Percentiles rank a stretch among this genome's conserved stretches.
phyloP scores from a whole-genome alignment of 805 yeast species.

The Cyberlindnera mycetangii region DNA sequence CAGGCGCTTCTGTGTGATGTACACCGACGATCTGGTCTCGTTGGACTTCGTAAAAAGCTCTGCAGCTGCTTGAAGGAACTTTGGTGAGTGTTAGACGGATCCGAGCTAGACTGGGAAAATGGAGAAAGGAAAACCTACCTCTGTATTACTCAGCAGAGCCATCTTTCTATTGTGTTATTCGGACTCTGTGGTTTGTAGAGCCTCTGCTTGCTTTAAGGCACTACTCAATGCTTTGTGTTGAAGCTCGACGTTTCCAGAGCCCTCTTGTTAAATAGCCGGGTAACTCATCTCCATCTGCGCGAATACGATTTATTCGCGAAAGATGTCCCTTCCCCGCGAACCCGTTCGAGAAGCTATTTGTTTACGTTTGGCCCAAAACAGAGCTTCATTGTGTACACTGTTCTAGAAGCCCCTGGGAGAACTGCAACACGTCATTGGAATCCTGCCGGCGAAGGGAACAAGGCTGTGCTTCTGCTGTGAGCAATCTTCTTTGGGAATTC shows the following conservation, averaged over 20 bases:
- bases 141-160: conserved; percentile 22
- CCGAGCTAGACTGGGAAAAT: too few species aligned
- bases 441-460: background rate
- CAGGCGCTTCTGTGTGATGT: conserved; percentile 57
- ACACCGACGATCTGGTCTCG: conserved; percentile 46
- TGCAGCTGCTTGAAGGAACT: conserved; percentile 28
- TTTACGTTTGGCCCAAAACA: conserved; percentile 11
- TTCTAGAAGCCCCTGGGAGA: background rate
- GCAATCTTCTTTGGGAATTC: background rate
- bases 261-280: background rate
- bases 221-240: too few species aligned
- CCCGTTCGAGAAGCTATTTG: conserved; percentile 1
- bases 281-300: background rate
- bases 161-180: conserved; percentile 1
- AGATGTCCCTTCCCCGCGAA: background rate
- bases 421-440: background rate
- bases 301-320: background rate
- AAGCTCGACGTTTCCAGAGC: background rate
- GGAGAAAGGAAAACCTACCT: conserved; percentile 16
- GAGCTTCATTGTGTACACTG: background rate
- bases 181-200: background rate
- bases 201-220: background rate
- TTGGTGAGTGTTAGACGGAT: background rate
- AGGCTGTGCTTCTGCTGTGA: background rate
- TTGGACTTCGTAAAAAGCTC: conserved; percentile 32